Base-by-base conservation (phyloP, 139 green algal species). In the Haematococcus sp. region DNA sequence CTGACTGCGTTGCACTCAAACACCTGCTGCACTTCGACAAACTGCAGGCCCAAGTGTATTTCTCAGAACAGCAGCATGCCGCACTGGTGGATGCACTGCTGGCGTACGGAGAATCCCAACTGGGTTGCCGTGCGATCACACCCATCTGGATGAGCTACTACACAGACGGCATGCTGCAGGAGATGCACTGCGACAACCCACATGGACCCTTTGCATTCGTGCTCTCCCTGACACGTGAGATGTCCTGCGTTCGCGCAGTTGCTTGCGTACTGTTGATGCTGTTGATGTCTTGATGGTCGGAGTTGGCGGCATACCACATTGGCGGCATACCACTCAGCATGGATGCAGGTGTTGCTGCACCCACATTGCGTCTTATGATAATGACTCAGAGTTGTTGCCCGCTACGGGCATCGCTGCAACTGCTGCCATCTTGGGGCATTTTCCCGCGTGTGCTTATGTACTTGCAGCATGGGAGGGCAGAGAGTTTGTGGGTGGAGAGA, bases 141-240 rank as follows among this genome's bases (percentile, higher is more conserved):
- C 90, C 91, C n/a, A 71, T 94, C 16, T 97, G 91, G 91, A 85
- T 97, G 78, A 85, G 70, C 52, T 93, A 86, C 75, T 96, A 96
- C 71, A 77, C 92, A 13, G 78, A 92, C 65, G 76, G 76, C 17
- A 79, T 76, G 67, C 67, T 79, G 25, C 76, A 94, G 81, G 86
- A 91, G 75, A 80, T 94, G 35, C 89, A 94, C 66, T 85, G 83
- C 33, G 89, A 94, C 76, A 89, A 86, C 67, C 88, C 84, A 27
- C 90, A 93, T 60, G 88, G 91, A 3, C 91, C 91, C 19, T 95
- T 88, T 74, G 91, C 91, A 4, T 97, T 94, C 76, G 91, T 97
- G 56, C 83, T 94, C 0, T 90, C 80, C 7, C 81, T 97, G 1
- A 95, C 91, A 30, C 49, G 72, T 78, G 68, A 33, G 52, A 30